Evolutionary conservation across 352 stramenopile genomes (phyloP).

Genomic region (Phytophthora crassamura): DNA sequence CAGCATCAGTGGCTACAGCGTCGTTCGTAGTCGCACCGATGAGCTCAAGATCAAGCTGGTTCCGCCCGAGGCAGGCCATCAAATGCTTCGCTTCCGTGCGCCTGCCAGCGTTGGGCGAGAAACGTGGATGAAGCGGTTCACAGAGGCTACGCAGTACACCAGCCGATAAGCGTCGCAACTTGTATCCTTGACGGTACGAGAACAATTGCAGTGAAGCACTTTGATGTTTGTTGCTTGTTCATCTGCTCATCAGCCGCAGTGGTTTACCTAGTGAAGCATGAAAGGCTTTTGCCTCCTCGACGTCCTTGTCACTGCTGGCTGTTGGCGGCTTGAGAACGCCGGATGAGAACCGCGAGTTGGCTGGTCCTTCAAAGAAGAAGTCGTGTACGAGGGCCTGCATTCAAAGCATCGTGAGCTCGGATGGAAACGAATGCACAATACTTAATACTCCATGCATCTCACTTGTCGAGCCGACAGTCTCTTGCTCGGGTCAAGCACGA

Average conservation of each 20-base stretch:
- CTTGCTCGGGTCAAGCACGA: constrained; percentile 34
- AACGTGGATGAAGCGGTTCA: constrained; percentile 81
- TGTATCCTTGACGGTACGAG: background rate
- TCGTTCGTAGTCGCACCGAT: constrained; percentile 76
- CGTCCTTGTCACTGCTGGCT: constrained; percentile 1
- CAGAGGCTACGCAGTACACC: constrained; percentile 67
- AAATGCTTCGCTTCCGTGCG: constrained; percentile 76
- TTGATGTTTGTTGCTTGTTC: constrained; percentile 14
- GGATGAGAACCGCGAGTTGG: constrained; percentile 27
- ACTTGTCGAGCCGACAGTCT: constrained; percentile 54
- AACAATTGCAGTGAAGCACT: constrained; percentile 12
- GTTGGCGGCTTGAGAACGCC: background rate
- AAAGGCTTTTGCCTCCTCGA: constrained; percentile 31
- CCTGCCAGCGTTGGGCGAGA: constrained; percentile 77
- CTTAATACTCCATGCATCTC: background rate
- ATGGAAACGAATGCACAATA: background rate
- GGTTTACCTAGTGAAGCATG: constrained; percentile 45
- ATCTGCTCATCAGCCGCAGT: constrained; percentile 16
- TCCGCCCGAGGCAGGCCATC: constrained; percentile 60
- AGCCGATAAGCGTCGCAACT: constrained; percentile 14
- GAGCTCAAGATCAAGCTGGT: constrained; percentile 86
- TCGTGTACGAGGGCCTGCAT: constrained; percentile 48
- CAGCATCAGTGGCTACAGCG: constrained; percentile 69
- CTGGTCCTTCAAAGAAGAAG: constrained; percentile 52
- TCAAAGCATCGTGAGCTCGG: background rate